A percentile compares a stretch with the other conserved stretches of the same genome.
Evolutionary conservation across 2,329 filamentous ascomycete genomes (phyloP).

Genomic region (Byssothecium circinans): DNA sequence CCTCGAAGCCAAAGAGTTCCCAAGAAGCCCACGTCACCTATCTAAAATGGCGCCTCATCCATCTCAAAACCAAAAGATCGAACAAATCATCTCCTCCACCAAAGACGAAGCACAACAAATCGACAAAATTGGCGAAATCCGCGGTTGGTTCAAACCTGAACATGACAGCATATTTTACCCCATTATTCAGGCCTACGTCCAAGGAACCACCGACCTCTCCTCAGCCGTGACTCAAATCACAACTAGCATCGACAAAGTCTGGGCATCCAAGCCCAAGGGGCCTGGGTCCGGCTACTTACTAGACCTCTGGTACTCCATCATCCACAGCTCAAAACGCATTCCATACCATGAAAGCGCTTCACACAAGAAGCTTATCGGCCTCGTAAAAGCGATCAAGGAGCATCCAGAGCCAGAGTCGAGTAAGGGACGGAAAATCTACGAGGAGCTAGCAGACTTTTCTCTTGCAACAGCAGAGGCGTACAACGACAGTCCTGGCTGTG

Average conservation of each 20-base stretch:
- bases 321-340: slow-evolving; percentile 33
- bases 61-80: slow-evolving; percentile 12
- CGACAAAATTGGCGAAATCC: slow-evolving; percentile 32
- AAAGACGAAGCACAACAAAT: slow-evolving; percentile 23
- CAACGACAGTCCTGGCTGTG: slow-evolving; percentile 30
- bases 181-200: slow-evolving; percentile 26
- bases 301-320: slow-evolving; percentile 35
- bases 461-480: slow-evolving; percentile 31
- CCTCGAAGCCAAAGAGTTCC: no score
- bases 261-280: no score
- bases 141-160: slow-evolving; percentile 33
- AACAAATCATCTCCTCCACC: slow-evolving; percentile 18
- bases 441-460: slow-evolving; percentile 22
- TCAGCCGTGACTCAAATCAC: slow-evolving; percentile 22
- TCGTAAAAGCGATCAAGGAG: slow-evolving; percentile 29
- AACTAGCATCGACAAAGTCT: slow-evolving; percentile 30
- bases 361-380: slow-evolving; percentile 22
- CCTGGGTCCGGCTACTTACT: no score
- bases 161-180: slow-evolving; percentile 26
- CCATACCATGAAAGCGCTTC: slow-evolving; percentile 13
- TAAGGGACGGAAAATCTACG: slow-evolving; percentile 24
- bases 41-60: neutral
- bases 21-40: no score
- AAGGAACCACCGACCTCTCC: slow-evolving; percentile 15
- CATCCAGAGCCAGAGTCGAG: slow-evolving; percentile 20